Percentiles rank a stretch among this genome's conserved stretches.
Evolutionary conservation across 2,329 filamentous ascomycete species (phyloP).

Genomic region (Ophidiomyces ophidiicola): DNA sequence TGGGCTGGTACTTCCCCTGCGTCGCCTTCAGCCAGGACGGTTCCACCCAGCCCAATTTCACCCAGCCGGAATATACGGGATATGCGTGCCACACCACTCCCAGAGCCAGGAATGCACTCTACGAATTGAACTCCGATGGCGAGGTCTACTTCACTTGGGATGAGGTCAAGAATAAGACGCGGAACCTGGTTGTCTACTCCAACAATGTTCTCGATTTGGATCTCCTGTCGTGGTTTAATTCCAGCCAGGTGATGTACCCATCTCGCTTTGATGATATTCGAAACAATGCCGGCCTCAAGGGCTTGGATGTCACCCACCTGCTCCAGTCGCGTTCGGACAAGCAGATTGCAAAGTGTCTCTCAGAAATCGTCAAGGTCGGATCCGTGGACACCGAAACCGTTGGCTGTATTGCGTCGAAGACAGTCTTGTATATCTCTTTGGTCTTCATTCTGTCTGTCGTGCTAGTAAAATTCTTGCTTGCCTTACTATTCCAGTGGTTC

Average conservation of each 20-base stretch:
- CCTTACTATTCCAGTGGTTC: slow-evolving; percentile 93
- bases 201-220: slow-evolving; percentile 85
- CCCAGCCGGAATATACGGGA: slow-evolving; percentile 63
- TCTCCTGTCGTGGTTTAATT: slow-evolving; percentile 82
- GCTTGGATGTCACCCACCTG: slow-evolving; percentile 77
- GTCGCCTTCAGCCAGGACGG: slow-evolving; percentile 86
- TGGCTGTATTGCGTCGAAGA: slow-evolving; percentile 92
- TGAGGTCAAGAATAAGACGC: slow-evolving; percentile 74
- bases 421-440: slow-evolving; percentile 88
- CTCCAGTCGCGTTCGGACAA: slow-evolving; percentile 73
- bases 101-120: slow-evolving; percentile 59
- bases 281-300: slow-evolving; percentile 57
- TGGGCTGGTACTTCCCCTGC: slow-evolving; percentile 98
- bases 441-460: slow-evolving; percentile 88
- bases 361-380: slow-evolving; percentile 90
- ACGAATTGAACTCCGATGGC: slow-evolving; percentile 56
- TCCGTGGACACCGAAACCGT: slow-evolving; percentile 92
- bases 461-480: slow-evolving; percentile 70
- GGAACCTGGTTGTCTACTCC: slow-evolving; percentile 89
- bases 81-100: slow-evolving; percentile 78
- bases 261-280: slow-evolving; percentile 67
- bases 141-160: slow-evolving; percentile 96
- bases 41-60: slow-evolving; percentile 62
- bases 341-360: slow-evolving; percentile 70
- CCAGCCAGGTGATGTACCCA: slow-evolving; percentile 62